Evolutionary conservation across 306 rosid species (phyloP).

Genomic region (Elaeagnus macrophylla): DNA sequence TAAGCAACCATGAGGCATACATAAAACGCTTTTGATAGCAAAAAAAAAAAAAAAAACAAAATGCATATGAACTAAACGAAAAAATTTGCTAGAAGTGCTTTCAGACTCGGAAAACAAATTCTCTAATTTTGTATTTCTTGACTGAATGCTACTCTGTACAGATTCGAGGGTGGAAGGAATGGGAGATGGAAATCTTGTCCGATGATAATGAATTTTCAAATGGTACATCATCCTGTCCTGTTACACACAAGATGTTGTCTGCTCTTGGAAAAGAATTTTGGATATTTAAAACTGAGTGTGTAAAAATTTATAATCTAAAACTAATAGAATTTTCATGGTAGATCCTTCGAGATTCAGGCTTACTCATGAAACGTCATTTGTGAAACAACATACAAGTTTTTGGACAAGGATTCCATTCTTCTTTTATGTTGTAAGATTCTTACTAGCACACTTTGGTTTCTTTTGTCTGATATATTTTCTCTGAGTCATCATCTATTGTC

Average conservation of each 20-base stretch:
- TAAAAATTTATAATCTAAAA: not conserved
- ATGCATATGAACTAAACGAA: no score
- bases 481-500: not conserved
- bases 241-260: not conserved
- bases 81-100: no score
- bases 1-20: no score
- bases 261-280: not conserved
- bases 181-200: conserved; percentile 83
- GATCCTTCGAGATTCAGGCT: conserved; percentile 80
- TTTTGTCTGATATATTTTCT: no score
- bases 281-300: not conserved
- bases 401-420: conserved; percentile 63
- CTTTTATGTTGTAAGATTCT: conserved; percentile 62
- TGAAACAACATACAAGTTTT: conserved; percentile 64
- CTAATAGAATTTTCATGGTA: conserved; percentile 9
- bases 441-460: no score
- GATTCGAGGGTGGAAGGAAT: conserved; percentile 95
- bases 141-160: conserved; percentile 26
- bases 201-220: conserved; percentile 62
- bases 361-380: conserved; percentile 85
- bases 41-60: no score
- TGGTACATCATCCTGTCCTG: conserved; percentile 37
- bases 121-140: conserved; percentile 3
- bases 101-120: not conserved
- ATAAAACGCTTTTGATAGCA: no score